Evolutionary conservation across 2,329 filamentous ascomycete species (phyloP).

Genomic region (Graphiopsis chlorocephala): DNA sequence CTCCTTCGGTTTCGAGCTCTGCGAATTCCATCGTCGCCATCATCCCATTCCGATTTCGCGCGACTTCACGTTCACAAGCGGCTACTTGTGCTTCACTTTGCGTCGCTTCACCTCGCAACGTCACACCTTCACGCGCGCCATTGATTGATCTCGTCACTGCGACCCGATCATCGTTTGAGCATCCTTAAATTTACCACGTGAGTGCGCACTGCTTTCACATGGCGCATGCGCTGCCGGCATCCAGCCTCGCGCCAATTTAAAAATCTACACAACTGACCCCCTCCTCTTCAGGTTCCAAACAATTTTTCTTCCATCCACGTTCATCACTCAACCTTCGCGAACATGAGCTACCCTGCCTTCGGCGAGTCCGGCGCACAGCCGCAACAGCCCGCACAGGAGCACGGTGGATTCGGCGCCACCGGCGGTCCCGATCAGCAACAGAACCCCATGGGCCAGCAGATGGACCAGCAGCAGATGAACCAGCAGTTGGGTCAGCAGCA

Average conservation of each 20-base stretch:
- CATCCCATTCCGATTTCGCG: constrained; percentile 7
- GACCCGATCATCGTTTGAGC: constrained; percentile 6
- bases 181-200: constrained; percentile 20
- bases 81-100: constrained; percentile 29
- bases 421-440: constrained; percentile 15
- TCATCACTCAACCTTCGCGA: constrained; percentile 5
- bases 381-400: constrained; percentile 46
- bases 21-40: constrained; percentile 7
- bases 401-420: constrained; percentile 17
- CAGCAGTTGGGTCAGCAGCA: constrained; percentile 51
- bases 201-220: constrained; percentile 16
- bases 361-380: constrained; percentile 57
- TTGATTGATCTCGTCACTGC: constrained; percentile 9
- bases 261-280: not conserved
- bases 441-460: constrained; percentile 25
- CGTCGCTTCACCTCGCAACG: not conserved
- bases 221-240: constrained; percentile 1
- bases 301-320: not conserved
- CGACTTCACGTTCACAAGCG: constrained; percentile 21
- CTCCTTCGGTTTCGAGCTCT: constrained; percentile 7
- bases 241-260: not conserved
- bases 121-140: constrained; percentile 5
- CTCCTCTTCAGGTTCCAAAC: not conserved
- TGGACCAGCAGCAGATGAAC: constrained; percentile 46
- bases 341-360: constrained; percentile 67